Percentiles rank a stretch among this genome's conserved stretches.
These are phyloP conservation scores for Fusarium buxicola DNA, from an alignment of 2,329 filamentous ascomycete genomes.

Conservation along the genomic window DNA sequence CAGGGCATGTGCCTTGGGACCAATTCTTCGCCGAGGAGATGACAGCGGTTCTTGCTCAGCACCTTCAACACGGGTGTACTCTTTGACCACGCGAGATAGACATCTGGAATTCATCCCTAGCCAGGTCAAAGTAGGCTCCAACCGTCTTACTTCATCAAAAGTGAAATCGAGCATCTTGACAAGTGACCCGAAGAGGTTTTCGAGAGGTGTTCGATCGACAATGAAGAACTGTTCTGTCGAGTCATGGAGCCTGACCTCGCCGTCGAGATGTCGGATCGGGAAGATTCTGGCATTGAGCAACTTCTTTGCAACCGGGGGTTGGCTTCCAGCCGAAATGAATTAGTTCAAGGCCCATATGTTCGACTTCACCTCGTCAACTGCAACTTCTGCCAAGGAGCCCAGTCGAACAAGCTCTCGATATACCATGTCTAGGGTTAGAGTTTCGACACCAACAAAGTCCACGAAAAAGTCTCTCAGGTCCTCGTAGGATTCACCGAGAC, in stretches of 20 bases:
- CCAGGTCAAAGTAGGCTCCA: constrained; percentile 30
- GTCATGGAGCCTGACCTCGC: constrained; percentile 4
- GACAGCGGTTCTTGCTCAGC: background rate
- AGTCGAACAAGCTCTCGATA: constrained; percentile 28
- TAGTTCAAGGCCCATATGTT: constrained; percentile 22
- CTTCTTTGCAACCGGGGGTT: too few species aligned
- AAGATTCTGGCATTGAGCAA: too few species aligned
- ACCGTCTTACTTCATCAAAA: constrained; percentile 16
- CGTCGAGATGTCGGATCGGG: too few species aligned
- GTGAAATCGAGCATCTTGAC: constrained; percentile 29
- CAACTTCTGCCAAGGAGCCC: constrained; percentile 1
- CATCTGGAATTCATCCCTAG: constrained; percentile 9
- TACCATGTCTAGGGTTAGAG: constrained; percentile 30
- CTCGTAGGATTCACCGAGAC: constrained; percentile 18
- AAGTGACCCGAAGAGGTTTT: background rate
- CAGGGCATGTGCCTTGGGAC: constrained; percentile 30
- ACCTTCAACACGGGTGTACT: constrained; percentile 1
- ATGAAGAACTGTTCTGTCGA: constrained; percentile 22
- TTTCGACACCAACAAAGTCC: constrained; percentile 19
- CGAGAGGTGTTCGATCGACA: constrained; percentile 23
- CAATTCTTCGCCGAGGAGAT: constrained; percentile 12
- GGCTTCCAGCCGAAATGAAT: too few species aligned
- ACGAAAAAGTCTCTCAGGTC: constrained; percentile 19
- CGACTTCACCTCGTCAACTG: constrained; percentile 3
- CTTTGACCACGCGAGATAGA: constrained; percentile 21